Conservation (phyloP, 2,329 filamentous ascomycete genomes). For the Capronia epimyces region DNA sequence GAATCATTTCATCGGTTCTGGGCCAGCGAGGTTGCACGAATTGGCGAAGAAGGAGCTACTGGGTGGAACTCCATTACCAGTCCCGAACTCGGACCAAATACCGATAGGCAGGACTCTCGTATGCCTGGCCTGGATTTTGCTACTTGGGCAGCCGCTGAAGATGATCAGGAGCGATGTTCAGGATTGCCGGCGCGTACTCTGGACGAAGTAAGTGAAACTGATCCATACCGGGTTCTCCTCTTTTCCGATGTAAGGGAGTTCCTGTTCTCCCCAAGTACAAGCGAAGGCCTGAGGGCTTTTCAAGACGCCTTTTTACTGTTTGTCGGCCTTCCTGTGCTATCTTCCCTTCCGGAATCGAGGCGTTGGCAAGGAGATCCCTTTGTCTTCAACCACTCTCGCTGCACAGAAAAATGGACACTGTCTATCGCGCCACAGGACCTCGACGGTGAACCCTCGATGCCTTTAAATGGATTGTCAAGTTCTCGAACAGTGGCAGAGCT, state of each 20-base stretch:
- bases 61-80: conserved; percentile 56
- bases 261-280: conserved; percentile 40
- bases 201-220: conserved; percentile 70
- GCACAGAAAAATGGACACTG: conserved; percentile 22
- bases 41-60: conserved; percentile 66
- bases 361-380: conserved; percentile 43
- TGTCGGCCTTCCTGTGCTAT: conserved; percentile 56
- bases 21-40: conserved; percentile 73
- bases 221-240: conserved; percentile 76
- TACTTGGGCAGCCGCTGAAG: conserved; percentile 25
- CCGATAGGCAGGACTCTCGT: conserved; percentile 32
- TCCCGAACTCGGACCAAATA: conserved; percentile 7
- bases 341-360: conserved; percentile 40
- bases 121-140: conserved; percentile 27
- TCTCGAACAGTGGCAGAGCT: conserved; percentile 23
- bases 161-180: conserved; percentile 22
- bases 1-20: conserved; percentile 67
- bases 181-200: conserved; percentile 63
- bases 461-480: not conserved
- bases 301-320: conserved; percentile 68
- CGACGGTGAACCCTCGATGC: not conserved
- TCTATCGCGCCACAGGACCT: not conserved
- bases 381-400: conserved; percentile 67
- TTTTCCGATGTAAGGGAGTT: conserved; percentile 67
- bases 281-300: conserved; percentile 43